Evolutionary conservation across 768 basidiomycete species (phyloP).

Genomic region (Phanerochaete carnosa): DNA sequence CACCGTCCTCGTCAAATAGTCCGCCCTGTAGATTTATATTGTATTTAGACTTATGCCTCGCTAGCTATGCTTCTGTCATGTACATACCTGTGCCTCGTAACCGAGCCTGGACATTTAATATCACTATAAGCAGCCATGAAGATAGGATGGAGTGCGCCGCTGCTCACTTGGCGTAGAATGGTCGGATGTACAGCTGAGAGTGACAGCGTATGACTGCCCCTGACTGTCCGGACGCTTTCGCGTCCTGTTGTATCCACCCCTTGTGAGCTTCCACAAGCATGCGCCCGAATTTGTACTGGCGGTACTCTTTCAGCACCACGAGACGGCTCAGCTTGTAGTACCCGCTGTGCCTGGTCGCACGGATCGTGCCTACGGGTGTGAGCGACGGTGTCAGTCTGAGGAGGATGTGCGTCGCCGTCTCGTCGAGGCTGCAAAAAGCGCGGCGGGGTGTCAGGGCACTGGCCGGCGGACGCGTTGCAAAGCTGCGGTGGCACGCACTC

Average conservation of each 20-base stretch:
- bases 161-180: constrained; percentile 74
- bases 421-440: constrained; percentile 48
- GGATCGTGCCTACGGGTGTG: constrained; percentile 69
- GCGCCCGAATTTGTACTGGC: constrained; percentile 60
- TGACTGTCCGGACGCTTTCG: constrained; percentile 23
- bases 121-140: neutral
- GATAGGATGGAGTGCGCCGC: neutral
- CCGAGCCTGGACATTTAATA: constrained; percentile 51
- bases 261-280: constrained; percentile 64
- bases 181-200: constrained; percentile 69
- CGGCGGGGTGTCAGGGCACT: constrained; percentile 4
- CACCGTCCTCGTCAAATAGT: constrained; percentile 80
- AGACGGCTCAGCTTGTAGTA: constrained; percentile 76
- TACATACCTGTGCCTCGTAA: constrained; percentile 62
- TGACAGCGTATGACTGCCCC: constrained; percentile 39
- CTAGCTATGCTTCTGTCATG: constrained; percentile 1
- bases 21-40: constrained; percentile 45
- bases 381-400: constrained; percentile 62
- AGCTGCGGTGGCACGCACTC: constrained; percentile 45
- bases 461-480: neutral
- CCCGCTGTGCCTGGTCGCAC: constrained; percentile 36
- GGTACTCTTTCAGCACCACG: constrained; percentile 63
- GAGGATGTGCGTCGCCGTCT: constrained; percentile 65
- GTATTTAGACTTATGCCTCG: constrained; percentile 11
- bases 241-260: constrained; percentile 51